phyloP scores from a whole-genome alignment of 441 rosid genomes.

The Aquilaria agallochum region DNA sequence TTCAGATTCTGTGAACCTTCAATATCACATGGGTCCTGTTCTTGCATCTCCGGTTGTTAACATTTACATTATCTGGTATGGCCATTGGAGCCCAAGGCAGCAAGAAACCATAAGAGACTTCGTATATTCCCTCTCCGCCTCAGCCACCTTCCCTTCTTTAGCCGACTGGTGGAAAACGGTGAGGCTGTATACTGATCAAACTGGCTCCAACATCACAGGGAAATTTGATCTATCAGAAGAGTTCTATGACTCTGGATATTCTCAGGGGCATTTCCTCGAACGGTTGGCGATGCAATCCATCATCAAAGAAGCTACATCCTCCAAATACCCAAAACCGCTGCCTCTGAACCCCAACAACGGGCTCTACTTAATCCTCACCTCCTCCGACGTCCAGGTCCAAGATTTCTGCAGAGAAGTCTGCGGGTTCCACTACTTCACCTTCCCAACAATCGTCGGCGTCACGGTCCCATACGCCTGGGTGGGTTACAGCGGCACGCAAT shows the following conservation, averaged over 20 bases:
- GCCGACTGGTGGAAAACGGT: conserved; percentile 62
- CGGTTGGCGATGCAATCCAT: conserved; percentile 50
- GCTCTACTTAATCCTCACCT: conserved; percentile 45
- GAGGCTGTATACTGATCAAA: conserved; percentile 54
- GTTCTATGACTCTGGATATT: conserved; percentile 38
- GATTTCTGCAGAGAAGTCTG: conserved; percentile 66
- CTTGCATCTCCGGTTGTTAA: conserved; percentile 38
- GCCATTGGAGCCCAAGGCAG: conserved; percentile 51
- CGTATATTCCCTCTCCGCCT: conserved; percentile 42
- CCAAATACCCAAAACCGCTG: conserved; percentile 19
- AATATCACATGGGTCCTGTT: conserved; percentile 71
- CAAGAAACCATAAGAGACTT: conserved; percentile 54
- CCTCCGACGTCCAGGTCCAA: conserved; percentile 52
- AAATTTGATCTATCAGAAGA: conserved; percentile 40
- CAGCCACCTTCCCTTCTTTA: conserved; percentile 51
- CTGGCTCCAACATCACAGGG: conserved; percentile 51
- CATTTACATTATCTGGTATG: conserved; percentile 61
- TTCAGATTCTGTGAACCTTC: conserved; percentile 42
- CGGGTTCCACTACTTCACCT: conserved; percentile 70
- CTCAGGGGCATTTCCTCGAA: conserved; percentile 45
- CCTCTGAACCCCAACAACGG: conserved; percentile 57
- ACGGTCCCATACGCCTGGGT: conserved; percentile 64
- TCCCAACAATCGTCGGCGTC: conserved; percentile 45
- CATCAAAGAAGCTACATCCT: conserved; percentile 40
- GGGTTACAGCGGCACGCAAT: conserved; percentile 52